A percentile compares a stretch with the other conserved stretches of the same genome.
Evolutionary conservation across 2,329 filamentous ascomycete species (phyloP).

Genomic region (Alternaria triticimaculans): DNA sequence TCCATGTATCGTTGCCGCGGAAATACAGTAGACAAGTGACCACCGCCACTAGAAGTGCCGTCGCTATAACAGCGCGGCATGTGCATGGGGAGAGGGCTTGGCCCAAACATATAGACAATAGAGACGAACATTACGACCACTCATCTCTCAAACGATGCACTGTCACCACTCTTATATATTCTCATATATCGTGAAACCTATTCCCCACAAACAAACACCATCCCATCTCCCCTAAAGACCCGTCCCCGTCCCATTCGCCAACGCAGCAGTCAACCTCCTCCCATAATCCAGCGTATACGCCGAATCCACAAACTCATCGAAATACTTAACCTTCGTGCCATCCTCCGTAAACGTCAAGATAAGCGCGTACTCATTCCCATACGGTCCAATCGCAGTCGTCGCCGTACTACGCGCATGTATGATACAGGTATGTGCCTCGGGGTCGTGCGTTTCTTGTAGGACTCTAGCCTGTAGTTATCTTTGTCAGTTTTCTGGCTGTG

Average conservation of each 20-base stretch:
- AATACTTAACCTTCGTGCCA: background rate
- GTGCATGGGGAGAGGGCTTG: background rate
- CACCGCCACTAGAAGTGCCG: background rate
- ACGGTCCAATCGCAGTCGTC: background rate
- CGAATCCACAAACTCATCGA: constrained; percentile 6
- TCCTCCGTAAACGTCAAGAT: constrained; percentile 2
- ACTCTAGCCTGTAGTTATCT: background rate
- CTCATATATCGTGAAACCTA: background rate
- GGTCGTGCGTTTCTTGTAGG: constrained; percentile 1
- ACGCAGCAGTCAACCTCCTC: background rate
- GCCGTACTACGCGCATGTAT: constrained; percentile 2
- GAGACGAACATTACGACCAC: background rate
- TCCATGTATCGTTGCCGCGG: background rate
- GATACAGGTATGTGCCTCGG: constrained; percentile 1
- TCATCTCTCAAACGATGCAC: too few relatives aligned
- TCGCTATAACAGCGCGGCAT: background rate
- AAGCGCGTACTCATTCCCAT: constrained; percentile 8
- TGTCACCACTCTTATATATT: too few relatives aligned
- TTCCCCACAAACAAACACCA: too few relatives aligned
- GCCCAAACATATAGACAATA: background rate
- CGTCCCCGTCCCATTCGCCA: background rate
- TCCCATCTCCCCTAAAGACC: background rate
- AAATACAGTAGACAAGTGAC: background rate
- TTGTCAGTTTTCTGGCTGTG: background rate
- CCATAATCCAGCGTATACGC: constrained; percentile 4